Base-by-base conservation (phyloP, 2,329 filamentous ascomycete genomes). In the Colletotrichum plurivorum region DNA sequence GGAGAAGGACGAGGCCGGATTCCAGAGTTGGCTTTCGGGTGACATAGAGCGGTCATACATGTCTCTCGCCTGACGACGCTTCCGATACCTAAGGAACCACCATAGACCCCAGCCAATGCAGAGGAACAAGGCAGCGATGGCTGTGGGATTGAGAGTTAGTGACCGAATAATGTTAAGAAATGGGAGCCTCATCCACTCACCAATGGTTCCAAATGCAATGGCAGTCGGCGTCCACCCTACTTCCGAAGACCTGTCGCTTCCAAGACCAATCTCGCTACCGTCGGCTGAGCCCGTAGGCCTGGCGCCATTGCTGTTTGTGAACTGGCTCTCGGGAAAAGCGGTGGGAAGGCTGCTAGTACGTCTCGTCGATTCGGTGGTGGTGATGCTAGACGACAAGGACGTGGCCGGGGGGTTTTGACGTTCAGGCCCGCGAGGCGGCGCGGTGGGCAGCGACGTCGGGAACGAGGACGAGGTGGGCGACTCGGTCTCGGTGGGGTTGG, bases 151-250 rank as follows among this genome's bases (percentile, higher is more conserved):
- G 6, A n/a, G 43, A 15, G 6, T 49, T 25, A 49, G n/a, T 12
- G 6, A 20, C 20, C 2, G 27, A 9, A 31, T 22, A 22, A 6
- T 8, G n/a, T 9, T 22, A 12, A 15, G 46, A 13, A 1, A 4
- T 7, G 16, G 9, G 1, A 12, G 2, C 3, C 4, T 48, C 8
- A 10, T 22, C 20, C 0, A 67, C 67, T 16, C 55, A 71, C 70
- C 67, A 43, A 71, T 70, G 0, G 67, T 63, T 7, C 70, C 70
- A 25, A 71, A 71, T 5, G 67, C 70, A 13, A 71, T 71, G 15
- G 62, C 70, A 6, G 64, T 63, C 2, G 58, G 68, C 36, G 70
- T 70, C 58, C 63, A 69, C 13, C 62, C 66, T n/a, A 46, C 52
- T 4, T 70, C 62, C 5, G 10, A 12, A 18, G 58, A 59, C 18